Base-by-base conservation (phyloP, 1,139 yeast genomes). In the Taphrina flavorubra region DNA sequence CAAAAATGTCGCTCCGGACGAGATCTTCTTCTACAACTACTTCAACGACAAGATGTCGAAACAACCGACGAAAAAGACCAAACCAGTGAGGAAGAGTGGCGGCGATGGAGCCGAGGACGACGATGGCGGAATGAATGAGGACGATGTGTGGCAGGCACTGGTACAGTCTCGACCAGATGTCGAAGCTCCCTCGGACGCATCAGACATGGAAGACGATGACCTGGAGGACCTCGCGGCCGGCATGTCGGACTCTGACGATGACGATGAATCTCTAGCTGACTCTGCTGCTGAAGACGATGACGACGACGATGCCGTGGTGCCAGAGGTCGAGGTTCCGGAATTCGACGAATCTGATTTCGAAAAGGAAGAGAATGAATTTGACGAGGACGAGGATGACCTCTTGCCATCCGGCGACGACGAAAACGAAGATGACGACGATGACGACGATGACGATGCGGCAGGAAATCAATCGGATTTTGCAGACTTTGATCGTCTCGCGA, bases 21-120 rank as follows among this genome's bases (percentile, higher is more conserved):
- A 95, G 77, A 81, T 85, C 75, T 94, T 94, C 80, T 92, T 92
- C 84, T 86, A 88, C 78, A 92, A 91, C 77, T 94, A 92, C 79
- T 94, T 94, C 79, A 82, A 87, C 39, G 81, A 69, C 51, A 65
- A 58, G 44, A 49, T 49, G 37, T 36, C 65, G 6, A 49, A 51
- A 14, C 49, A 20, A 18, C 51, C 57, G 14, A n/a, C 57, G 31
- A 57, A 61, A 25, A 75, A 70, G 20, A 71, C 70, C 66, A 70
- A 70, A 56, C 65, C 68, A 46, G 70, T 71, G 70, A 71, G 70
- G 47, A 68, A 61, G 77, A 66, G 70, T 46, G 70, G 44, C 13
- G 69, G 39, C 3, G 73, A 72, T 14, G 72, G 61, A 6, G 75
- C 72, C 4, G 75, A 74, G 40, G 69, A 46, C 36, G 69, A 46